Evolutionary conservation across 352 stramenopile genomes (phyloP).

Genomic region (Phytophthora nicotianae): DNA sequence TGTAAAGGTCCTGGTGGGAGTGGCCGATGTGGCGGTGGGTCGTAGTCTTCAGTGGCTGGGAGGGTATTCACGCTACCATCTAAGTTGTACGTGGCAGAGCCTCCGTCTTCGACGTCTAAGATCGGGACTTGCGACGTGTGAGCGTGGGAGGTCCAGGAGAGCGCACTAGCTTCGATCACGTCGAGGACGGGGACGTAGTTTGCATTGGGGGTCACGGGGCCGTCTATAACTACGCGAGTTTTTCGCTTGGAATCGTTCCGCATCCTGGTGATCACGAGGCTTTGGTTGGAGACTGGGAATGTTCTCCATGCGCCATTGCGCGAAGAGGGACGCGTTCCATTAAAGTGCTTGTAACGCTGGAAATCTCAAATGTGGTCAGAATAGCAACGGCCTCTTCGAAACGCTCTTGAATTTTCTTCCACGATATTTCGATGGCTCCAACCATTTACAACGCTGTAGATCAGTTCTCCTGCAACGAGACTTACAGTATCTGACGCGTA

Average conservation of each 20-base stretch:
- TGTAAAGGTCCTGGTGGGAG: conserved; percentile 28
- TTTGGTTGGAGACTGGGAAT: conserved; percentile 25
- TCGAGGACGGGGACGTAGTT: conserved; percentile 38
- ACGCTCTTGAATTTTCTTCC: conserved; percentile 10
- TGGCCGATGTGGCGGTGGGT: conserved; percentile 11
- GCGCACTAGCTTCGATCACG: conserved; percentile 20
- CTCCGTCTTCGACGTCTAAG: conserved; percentile 28
- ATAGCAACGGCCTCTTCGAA: conserved; percentile 19
- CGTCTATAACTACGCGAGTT: conserved; percentile 11
- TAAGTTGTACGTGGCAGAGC: conserved; percentile 28
- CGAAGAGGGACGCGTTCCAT: conserved; percentile 1
- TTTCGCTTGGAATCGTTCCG: conserved; percentile 24
- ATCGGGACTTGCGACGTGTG: conserved; percentile 33
- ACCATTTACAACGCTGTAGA: too few species aligned
- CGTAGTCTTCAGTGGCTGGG: conserved; percentile 17
- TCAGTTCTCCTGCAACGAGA: too few species aligned
- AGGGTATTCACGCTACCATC: conserved; percentile 31
- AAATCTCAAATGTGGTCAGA: conserved; percentile 30
- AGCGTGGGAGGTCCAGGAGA: conserved; percentile 19
- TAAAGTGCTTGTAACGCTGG: conserved; percentile 18
- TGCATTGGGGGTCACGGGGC: conserved; percentile 16
- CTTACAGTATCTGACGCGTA: too few species aligned
- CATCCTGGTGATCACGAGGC: conserved; percentile 9
- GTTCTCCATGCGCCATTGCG: conserved; percentile 3
- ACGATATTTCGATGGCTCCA: conserved; percentile 2